These are phyloP conservation scores for Metschnikowia bowlesiae DNA, from an alignment of 805 yeast genomes.

Conservation along the genomic window DNA sequence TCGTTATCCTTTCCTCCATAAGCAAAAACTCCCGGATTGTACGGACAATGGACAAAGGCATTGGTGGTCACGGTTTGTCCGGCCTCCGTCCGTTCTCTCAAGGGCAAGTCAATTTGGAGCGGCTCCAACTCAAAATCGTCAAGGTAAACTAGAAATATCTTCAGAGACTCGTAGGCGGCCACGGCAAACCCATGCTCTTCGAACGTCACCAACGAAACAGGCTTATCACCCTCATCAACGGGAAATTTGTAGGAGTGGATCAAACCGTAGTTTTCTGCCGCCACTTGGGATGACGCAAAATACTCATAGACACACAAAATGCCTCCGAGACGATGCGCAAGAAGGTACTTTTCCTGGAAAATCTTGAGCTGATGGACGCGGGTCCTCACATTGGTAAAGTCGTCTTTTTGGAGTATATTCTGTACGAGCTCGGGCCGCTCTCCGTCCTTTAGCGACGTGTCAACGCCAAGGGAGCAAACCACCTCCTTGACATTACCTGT, in stretches of 20 bases:
- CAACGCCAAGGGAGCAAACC: constrained; percentile 62
- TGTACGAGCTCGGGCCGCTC: constrained; percentile 57
- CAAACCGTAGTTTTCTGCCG: constrained; percentile 35
- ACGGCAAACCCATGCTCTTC: constrained; percentile 29
- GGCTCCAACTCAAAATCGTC: constrained; percentile 31
- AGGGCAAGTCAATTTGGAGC: constrained; percentile 18
- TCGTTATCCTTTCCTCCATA: constrained; percentile 86
- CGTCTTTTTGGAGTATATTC: constrained; percentile 33
- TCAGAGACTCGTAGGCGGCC: constrained; percentile 45
- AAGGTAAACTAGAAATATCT: constrained; percentile 36
- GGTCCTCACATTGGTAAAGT: constrained; percentile 24
- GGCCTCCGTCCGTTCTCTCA: neutral
- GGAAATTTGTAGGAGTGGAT: constrained; percentile 29
- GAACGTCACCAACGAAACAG: constrained; percentile 29
- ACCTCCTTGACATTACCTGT: constrained; percentile 64
- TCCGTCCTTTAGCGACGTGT: constrained; percentile 69
- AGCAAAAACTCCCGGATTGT: constrained; percentile 54
- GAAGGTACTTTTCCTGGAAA: constrained; percentile 30
- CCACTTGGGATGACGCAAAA: constrained; percentile 19
- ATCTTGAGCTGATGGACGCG: constrained; percentile 32
- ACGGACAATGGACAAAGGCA: constrained; percentile 46
- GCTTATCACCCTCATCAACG: constrained; percentile 23
- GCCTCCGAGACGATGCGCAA: constrained; percentile 45
- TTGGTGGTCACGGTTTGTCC: constrained; percentile 25
- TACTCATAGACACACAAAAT: constrained; percentile 35